Conservation (phyloP, 116 monocot genomes). For the Iris pallida region DNA sequence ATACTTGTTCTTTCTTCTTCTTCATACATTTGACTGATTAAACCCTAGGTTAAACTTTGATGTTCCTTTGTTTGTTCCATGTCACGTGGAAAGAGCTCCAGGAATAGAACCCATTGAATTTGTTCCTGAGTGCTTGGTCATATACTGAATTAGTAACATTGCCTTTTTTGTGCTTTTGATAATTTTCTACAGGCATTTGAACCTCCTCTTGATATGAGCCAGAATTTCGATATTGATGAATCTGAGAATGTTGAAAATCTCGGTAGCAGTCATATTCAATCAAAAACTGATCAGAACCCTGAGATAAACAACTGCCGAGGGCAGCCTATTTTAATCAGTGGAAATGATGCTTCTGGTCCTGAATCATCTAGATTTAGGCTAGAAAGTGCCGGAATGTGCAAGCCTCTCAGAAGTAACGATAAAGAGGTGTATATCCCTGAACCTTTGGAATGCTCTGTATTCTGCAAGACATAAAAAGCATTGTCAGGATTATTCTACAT, state of each 20-base stretch:
- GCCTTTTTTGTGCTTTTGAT: constrained; percentile 1
- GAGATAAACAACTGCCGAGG: constrained; percentile 14
- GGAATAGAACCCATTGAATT: background rate
- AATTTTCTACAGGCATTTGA: constrained; percentile 76
- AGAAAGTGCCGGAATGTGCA: background rate
- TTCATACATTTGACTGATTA: background rate
- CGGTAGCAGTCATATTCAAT: constrained; percentile 14
- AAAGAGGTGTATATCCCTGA: constrained; percentile 27
- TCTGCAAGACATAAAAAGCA: background rate
- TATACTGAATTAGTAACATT: background rate
- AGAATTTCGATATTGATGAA: constrained; percentile 47
- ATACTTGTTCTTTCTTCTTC: background rate
- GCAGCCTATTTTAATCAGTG: constrained; percentile 5
- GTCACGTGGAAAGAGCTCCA: background rate
- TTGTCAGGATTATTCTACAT: constrained; percentile 1
- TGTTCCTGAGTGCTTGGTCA: background rate
- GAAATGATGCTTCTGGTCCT: constrained; percentile 8
- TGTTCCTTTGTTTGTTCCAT: background rate
- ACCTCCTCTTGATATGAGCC: constrained; percentile 83
- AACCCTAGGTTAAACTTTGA: no score
- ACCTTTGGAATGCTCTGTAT: background rate
- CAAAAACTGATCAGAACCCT: constrained; percentile 14
- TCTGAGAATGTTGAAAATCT: constrained; percentile 14
- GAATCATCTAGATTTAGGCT: constrained; percentile 1
- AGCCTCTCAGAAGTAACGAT: constrained; percentile 13